These are phyloP conservation scores for Yamadazyma trypodendri DNA, from an alignment of 1,139 yeast genomes.

Conservation along the genomic window DNA sequence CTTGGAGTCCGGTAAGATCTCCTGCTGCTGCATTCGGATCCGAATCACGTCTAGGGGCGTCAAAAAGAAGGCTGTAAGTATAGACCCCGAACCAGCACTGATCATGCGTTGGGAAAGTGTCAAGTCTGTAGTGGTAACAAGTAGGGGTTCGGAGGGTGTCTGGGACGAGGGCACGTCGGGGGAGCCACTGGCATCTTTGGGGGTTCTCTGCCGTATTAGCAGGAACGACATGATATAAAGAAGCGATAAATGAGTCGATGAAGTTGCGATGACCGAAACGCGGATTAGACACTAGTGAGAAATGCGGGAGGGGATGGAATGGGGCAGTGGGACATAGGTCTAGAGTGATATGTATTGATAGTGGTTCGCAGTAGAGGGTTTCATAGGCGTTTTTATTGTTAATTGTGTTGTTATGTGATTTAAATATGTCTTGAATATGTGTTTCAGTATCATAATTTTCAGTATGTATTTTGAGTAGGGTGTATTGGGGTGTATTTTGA, in stretches of 20 bases:
- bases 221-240: background rate
- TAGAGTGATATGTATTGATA: no score
- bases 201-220: background rate
- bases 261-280: slow-evolving; percentile 1
- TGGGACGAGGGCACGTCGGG: background rate
- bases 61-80: slow-evolving; percentile 80
- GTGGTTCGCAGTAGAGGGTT: no score
- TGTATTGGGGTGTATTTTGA: no score
- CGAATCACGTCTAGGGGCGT: slow-evolving; percentile 95
- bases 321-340: no score
- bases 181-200: background rate
- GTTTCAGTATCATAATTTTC: no score
- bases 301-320: background rate
- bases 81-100: slow-evolving; percentile 88
- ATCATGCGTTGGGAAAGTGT: slow-evolving; percentile 69
- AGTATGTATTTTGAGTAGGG: no score
- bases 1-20: slow-evolving; percentile 43
- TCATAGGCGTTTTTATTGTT: no score
- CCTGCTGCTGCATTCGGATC: slow-evolving; percentile 88
- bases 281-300: background rate
- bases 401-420: no score
- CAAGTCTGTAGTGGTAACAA: slow-evolving; percentile 5
- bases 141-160: background rate
- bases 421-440: no score
- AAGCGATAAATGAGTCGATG: background rate